A percentile compares a stretch with the other conserved stretches of the same genome.
Evolutionary conservation across 2,329 filamentous ascomycete genomes (phyloP).

Genomic region (Curvularia eragrostidis): DNA sequence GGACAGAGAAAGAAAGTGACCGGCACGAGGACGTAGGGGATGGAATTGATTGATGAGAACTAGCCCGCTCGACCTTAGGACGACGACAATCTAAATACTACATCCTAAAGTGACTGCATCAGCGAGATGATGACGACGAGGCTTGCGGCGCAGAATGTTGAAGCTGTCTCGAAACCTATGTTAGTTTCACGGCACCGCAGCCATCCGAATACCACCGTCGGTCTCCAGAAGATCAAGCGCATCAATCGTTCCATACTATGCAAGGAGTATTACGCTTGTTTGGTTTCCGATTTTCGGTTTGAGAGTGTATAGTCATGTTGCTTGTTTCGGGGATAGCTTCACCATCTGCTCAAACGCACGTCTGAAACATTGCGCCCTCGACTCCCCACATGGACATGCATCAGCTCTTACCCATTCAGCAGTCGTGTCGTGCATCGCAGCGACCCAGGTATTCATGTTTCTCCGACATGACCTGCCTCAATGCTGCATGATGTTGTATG

Average conservation of each 20-base stretch:
- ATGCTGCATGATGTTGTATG: not conserved
- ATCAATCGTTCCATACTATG: slow-evolving; percentile 10
- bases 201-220: slow-evolving; percentile 5
- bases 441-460: not conserved
- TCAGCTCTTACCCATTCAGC: slow-evolving; percentile 1
- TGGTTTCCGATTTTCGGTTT: slow-evolving; percentile 20
- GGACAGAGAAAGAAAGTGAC: slow-evolving; percentile 34
- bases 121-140: slow-evolving; percentile 13
- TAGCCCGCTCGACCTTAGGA: slow-evolving; percentile 12
- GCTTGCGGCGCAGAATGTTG: slow-evolving; percentile 22
- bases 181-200: slow-evolving; percentile 33
- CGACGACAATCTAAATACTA: slow-evolving; percentile 7
- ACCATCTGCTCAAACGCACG: slow-evolving; percentile 32
- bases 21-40: slow-evolving; percentile 37
- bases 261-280: slow-evolving; percentile 24
- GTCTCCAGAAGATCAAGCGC: slow-evolving; percentile 3
- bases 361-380: slow-evolving; percentile 37
- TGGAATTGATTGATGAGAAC: slow-evolving; percentile 14
- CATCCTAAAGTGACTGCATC: not conserved
- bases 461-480: slow-evolving; percentile 1
- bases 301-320: slow-evolving; percentile 13
- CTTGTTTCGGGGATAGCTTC: slow-evolving; percentile 34
- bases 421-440: not conserved
- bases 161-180: slow-evolving; percentile 31
- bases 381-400: not conserved